These are phyloP conservation scores for Euptelea pleiosperma DNA, from an alignment of 164 flowering plant genomes.

Conservation along the genomic window DNA sequence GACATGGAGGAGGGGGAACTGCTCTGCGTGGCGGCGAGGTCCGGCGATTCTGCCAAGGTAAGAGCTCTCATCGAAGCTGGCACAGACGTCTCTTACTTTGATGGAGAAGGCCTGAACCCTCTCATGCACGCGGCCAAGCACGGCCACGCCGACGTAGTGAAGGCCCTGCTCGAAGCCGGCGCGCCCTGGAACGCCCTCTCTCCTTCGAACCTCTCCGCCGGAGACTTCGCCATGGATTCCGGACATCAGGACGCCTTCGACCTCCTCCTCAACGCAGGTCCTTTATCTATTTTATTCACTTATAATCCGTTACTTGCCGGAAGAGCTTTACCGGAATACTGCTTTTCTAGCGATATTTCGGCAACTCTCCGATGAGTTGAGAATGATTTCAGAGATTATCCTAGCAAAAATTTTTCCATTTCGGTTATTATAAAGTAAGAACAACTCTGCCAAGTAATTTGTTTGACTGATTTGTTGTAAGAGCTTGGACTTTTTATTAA, in stretches of 20 bases:
- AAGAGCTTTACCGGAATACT: too few species aligned
- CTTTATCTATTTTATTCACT: too few species aligned
- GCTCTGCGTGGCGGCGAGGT: slow-evolving; percentile 61
- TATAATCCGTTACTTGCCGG: too few species aligned
- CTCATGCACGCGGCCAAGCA: slow-evolving; percentile 89
- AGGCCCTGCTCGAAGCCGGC: slow-evolving; percentile 52
- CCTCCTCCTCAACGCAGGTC: slow-evolving; percentile 86
- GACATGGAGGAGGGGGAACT: slow-evolving; percentile 34
- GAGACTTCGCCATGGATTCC: slow-evolving; percentile 85
- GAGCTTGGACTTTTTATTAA: not conserved
- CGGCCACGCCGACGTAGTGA: slow-evolving; percentile 56
- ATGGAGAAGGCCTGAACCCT: slow-evolving; percentile 69
- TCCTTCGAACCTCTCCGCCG: slow-evolving; percentile 77
- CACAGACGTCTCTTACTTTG: slow-evolving; percentile 72
- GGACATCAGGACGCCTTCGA: slow-evolving; percentile 85
- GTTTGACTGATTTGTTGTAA: not conserved
- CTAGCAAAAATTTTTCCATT: too few species aligned
- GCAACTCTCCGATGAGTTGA: too few species aligned
- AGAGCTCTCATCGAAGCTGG: slow-evolving; percentile 49
- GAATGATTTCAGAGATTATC: too few species aligned
- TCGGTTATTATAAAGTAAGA: too few species aligned
- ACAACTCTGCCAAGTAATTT: too few species aligned
- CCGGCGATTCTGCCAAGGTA: slow-evolving; percentile 46
- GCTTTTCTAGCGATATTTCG: too few species aligned
- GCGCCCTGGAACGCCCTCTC: slow-evolving; percentile 96